Evolutionary conservation across 1,284 basidiomycete genomes (phyloP), one percentile per base, ranked within the genome.

Genomic region (Kalmanozyma brasiliensis): DNA sequence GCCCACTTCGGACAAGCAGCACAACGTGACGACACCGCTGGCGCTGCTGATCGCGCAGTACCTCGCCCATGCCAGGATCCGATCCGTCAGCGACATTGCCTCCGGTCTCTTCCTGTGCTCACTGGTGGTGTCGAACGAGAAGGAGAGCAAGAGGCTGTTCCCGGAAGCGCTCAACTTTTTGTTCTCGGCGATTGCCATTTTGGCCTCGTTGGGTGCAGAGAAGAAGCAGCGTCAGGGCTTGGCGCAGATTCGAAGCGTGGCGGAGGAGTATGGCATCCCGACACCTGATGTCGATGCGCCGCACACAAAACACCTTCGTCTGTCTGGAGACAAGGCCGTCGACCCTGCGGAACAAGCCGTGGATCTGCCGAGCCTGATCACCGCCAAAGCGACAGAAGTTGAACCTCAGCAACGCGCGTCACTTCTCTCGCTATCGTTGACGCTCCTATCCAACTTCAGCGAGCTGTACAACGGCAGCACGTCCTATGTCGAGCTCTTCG

Each of bases 1-100:
- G 94, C 91, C 94, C 1, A 94, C 94, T 0, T 95, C 92, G 80
- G 96, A 98, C 84, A 88, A 94, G 83, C 90, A 89, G 55, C 94
- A 99, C 82, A 88, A 90, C 0, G 93, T 98, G 44, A 85, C 92
- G 20, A 91, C 92, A 0, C 93, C 94, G 0, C 87, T 94, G 0
- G 87, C 92, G 43, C 83, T 98, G 20, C 87, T 98, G 43, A 91
- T 97, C 84, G 92, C 91, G 1, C 90, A 94, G 49, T 98, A 98
- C 81, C 88, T 99, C 14, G 90, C 89, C 4, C 87, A 98, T 38
- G 87, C 89, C 44, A 89, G 93, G 4, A 87, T 98, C 6, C 86
- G 94, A 42, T 88, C 87, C 8, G 79, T 91, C 9, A 68, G 83
- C 11, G 94, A 98, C 82, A 76, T 98, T 40, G 87, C 90, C 0